phyloP scores from a whole-genome alignment of 2,329 filamentous ascomycete genomes.

The Fusarium irregulare region DNA sequence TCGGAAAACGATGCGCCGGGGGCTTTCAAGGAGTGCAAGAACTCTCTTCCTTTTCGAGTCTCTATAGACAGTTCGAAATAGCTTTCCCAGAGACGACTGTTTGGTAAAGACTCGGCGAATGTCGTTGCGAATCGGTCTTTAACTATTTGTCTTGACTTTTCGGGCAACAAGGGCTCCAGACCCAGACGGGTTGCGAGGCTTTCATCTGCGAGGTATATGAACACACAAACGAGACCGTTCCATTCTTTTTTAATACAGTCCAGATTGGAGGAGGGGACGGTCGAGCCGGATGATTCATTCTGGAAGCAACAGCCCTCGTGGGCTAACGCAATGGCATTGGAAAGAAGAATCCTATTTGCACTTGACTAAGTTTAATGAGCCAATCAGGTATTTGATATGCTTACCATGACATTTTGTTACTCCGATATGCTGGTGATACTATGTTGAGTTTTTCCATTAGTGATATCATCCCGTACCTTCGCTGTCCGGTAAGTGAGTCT shows the following conservation, averaged over 20 bases:
- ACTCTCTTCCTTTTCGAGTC: constrained; percentile 24
- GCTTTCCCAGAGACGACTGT: constrained; percentile 26
- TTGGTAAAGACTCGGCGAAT: constrained; percentile 18
- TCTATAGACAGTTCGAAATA: constrained; percentile 26
- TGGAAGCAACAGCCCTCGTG: constrained; percentile 35
- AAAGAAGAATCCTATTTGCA: constrained; percentile 23
- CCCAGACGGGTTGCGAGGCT: constrained; percentile 15
- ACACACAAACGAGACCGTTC: constrained; percentile 29
- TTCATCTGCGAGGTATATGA: constrained; percentile 31
- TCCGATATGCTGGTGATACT: constrained; percentile 30
- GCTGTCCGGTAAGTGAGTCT: constrained; percentile 17
- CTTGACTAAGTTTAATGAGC: no score
- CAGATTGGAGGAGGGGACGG: not conserved
- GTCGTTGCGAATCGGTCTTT: constrained; percentile 23
- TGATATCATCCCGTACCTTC: constrained; percentile 29
- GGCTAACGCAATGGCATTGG: constrained; percentile 29
- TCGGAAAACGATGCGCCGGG: not conserved
- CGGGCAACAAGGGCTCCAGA: constrained; percentile 18
- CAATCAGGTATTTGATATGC: not conserved
- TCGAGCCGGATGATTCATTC: not conserved
- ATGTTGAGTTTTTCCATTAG: constrained; percentile 35
- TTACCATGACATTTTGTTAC: constrained; percentile 37
- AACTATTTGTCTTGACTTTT: constrained; percentile 32
- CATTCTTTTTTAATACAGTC: constrained; percentile 21
- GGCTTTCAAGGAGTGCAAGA: constrained; percentile 11